Evolutionary conservation across 371 early-diverging fungal genomes (phyloP).

Genomic region (Apophysomyces elegans): DNA sequence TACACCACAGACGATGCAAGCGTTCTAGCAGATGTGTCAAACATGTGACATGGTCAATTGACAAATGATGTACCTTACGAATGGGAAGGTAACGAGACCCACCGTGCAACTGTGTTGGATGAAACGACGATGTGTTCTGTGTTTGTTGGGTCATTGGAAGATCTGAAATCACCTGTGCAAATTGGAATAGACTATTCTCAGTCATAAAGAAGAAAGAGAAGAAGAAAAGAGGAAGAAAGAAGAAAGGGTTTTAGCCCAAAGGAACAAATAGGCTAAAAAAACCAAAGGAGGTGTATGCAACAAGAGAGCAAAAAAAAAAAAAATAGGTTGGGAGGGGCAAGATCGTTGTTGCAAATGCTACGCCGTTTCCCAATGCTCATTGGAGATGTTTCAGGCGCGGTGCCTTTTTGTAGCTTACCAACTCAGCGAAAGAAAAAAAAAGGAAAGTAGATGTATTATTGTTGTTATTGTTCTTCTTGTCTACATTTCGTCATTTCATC

Average conservation of each 20-base stretch:
- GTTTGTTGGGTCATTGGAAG: slow-evolving; percentile 28
- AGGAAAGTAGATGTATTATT: neutral
- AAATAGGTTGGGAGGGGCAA: neutral
- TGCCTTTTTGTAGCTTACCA: neutral
- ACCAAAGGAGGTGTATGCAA: neutral
- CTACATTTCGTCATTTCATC: neutral
- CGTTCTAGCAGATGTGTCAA: slow-evolving; percentile 37
- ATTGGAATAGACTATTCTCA: slow-evolving; percentile 48
- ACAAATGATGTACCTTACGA: neutral
- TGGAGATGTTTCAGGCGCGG: neutral
- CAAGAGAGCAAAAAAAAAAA: neutral
- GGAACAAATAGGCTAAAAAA: neutral
- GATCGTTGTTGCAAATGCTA: slow-evolving; percentile 6
- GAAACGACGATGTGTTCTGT: neutral
- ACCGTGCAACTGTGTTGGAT: neutral
- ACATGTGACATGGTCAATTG: neutral
- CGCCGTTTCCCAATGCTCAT: neutral
- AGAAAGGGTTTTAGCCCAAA: neutral
- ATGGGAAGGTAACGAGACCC: neutral
- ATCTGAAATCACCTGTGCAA: slow-evolving; percentile 47
- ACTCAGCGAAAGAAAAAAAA: slow-evolving; percentile 1
- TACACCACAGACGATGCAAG: slow-evolving; percentile 54
- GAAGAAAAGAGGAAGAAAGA: neutral
- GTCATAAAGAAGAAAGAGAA: slow-evolving; percentile 20
- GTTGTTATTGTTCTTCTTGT: neutral